Conservation (phyloP, 2,329 filamentous ascomycete species). For the Epichloe festucae region DNA sequence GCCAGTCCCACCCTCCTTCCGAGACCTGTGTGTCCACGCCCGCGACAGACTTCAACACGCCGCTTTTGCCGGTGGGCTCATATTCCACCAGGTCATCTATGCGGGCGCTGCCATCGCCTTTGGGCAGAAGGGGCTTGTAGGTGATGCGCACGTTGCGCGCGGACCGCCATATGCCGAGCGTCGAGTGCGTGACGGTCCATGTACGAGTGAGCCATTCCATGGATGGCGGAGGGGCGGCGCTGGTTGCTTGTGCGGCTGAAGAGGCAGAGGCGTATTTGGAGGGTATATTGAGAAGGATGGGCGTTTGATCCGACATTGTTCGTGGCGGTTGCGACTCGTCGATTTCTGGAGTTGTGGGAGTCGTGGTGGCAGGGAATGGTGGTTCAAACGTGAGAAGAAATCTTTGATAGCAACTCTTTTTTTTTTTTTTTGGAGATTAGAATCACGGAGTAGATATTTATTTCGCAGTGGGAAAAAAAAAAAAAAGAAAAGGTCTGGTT, state of each 20-base stretch:
- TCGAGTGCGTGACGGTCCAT: slow-evolving; percentile 65
- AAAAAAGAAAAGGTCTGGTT: too few relatives aligned
- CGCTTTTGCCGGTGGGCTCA: slow-evolving; percentile 36
- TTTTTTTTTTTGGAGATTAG: background rate
- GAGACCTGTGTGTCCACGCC: slow-evolving; percentile 46
- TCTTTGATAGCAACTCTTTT: too few relatives aligned
- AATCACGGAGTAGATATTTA: background rate
- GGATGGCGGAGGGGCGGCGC: slow-evolving; percentile 29
- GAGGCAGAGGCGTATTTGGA: slow-evolving; percentile 32
- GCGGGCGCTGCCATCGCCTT: slow-evolving; percentile 26
- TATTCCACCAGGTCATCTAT: slow-evolving; percentile 66
- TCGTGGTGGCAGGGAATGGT: background rate
- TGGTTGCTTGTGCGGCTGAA: slow-evolving; percentile 12
- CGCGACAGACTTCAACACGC: slow-evolving; percentile 44
- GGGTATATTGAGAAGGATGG: slow-evolving; percentile 23
- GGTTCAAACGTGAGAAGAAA: background rate
- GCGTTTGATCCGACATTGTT: slow-evolving; percentile 8
- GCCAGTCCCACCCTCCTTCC: slow-evolving; percentile 54
- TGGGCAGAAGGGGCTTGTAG: slow-evolving; percentile 43
- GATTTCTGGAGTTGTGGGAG: background rate
- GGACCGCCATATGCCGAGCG: slow-evolving; percentile 66
- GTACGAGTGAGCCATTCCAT: slow-evolving; percentile 50
- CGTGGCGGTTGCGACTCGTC: background rate
- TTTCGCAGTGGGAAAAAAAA: background rate
- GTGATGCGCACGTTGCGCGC: slow-evolving; percentile 71